A percentile compares a stretch with the other conserved stretches of the same genome.
These are phyloP conservation scores for Claviceps sp. DNA, from an alignment of 2,329 filamentous ascomycete genomes.

Conservation along the genomic window DNA sequence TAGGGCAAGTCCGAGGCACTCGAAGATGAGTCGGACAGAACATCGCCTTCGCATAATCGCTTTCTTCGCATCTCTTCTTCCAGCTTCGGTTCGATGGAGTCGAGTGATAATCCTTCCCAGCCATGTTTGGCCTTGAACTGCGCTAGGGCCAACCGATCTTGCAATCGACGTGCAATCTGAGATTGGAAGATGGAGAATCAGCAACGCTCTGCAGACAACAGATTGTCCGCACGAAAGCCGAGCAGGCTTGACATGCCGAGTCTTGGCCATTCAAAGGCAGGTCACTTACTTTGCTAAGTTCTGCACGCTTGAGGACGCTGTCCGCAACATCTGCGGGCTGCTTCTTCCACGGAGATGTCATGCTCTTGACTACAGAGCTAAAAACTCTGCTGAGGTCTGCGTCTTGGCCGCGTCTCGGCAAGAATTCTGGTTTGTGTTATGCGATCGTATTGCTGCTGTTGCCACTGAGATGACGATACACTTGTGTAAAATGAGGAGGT, in stretches of 20 bases:
- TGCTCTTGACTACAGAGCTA: slow-evolving; percentile 14
- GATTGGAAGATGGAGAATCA: not conserved
- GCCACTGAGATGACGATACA: not conserved
- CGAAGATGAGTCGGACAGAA: slow-evolving; percentile 76
- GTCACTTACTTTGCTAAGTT: slow-evolving; percentile 59
- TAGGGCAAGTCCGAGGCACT: slow-evolving; percentile 67
- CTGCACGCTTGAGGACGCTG: slow-evolving; percentile 57
- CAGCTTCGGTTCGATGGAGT: slow-evolving; percentile 72
- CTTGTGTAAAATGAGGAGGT: not conserved
- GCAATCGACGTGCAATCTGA: slow-evolving; percentile 83
- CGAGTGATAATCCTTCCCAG: slow-evolving; percentile 80
- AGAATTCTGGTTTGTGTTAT: not conserved
- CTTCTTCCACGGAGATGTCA: slow-evolving; percentile 50
- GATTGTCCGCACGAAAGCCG: not conserved
- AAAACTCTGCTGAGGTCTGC: not conserved
- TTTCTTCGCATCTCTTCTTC: slow-evolving; percentile 67
- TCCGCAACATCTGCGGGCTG: slow-evolving; percentile 53
- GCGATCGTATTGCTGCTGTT: not conserved
- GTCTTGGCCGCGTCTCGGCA: not conserved
- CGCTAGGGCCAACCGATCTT: slow-evolving; percentile 87
- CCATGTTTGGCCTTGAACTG: slow-evolving; percentile 96
- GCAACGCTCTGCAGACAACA: not conserved
- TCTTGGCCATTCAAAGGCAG: not conserved
- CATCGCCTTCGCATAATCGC: slow-evolving; percentile 56
- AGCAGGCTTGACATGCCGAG: not conserved